Evolutionary conservation across 768 basidiomycete genomes (phyloP).

Genomic region (Erythrobasidium yunnanense): DNA sequence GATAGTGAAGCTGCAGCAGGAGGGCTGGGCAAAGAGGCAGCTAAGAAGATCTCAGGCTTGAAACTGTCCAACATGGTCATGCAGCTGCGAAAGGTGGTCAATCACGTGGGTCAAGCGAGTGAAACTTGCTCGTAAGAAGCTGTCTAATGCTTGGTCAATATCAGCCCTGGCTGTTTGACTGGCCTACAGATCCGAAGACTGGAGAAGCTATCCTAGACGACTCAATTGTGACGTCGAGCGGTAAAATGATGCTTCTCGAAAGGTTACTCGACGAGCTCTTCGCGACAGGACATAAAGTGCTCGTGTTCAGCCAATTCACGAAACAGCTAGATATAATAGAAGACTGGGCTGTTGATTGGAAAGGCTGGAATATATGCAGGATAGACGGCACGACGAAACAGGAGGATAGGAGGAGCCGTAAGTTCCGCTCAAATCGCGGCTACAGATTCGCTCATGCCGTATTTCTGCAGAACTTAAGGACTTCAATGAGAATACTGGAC

Average conservation of each 20-base stretch:
- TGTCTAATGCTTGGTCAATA: slow-evolving; percentile 44
- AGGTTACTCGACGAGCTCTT: slow-evolving; percentile 75
- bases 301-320: slow-evolving; percentile 67
- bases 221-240: slow-evolving; percentile 71
- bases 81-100: slow-evolving; percentile 89
- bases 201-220: slow-evolving; percentile 59
- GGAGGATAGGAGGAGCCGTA: slow-evolving; percentile 12
- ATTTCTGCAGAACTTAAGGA: slow-evolving; percentile 60
- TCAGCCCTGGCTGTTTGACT: slow-evolving; percentile 81
- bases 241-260: slow-evolving; percentile 95
- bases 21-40: slow-evolving; percentile 44
- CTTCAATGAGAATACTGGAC: slow-evolving; percentile 59
- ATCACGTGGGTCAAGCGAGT: slow-evolving; percentile 26
- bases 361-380: slow-evolving; percentile 63
- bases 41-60: slow-evolving; percentile 36
- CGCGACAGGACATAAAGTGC: slow-evolving; percentile 58
- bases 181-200: slow-evolving; percentile 59
- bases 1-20: slow-evolving; percentile 28
- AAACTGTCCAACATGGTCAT: slow-evolving; percentile 80
- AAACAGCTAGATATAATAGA: slow-evolving; percentile 93
- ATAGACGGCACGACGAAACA: slow-evolving; percentile 25
- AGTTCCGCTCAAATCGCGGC: slow-evolving; percentile 41
- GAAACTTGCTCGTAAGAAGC: neutral
- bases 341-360: slow-evolving; percentile 80
- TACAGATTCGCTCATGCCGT: slow-evolving; percentile 38